Evolutionary conservation across 352 stramenopile genomes (phyloP).

Genomic region (Pythium dissimile): DNA sequence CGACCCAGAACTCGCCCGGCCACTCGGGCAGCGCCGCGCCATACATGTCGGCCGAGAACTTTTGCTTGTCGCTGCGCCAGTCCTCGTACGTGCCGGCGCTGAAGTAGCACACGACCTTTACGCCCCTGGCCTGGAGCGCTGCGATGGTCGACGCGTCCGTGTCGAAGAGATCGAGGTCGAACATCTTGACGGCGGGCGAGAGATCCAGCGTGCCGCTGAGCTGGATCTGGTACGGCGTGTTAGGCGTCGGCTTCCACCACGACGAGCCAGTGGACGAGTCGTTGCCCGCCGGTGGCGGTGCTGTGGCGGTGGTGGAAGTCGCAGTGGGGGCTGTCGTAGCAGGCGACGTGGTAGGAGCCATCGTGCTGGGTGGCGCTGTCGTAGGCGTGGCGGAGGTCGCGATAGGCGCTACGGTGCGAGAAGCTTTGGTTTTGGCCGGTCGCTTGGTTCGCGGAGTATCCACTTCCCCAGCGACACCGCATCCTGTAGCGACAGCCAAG

Average conservation of each 20-base stretch:
- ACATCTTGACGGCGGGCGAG: slow-evolving; percentile 29
- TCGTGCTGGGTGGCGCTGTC: too few species aligned
- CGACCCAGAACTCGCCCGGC: slow-evolving; percentile 37
- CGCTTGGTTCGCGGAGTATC: background rate
- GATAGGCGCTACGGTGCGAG: too few species aligned
- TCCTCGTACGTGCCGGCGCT: slow-evolving; percentile 48
- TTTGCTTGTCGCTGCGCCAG: slow-evolving; percentile 41
- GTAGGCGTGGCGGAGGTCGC: too few species aligned
- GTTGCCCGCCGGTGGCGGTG: background rate
- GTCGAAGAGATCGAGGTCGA: slow-evolving; percentile 42
- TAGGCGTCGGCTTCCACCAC: slow-evolving; percentile 38
- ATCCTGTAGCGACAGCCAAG: background rate
- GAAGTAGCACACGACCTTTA: slow-evolving; percentile 60
- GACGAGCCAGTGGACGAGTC: background rate
- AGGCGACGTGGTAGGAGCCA: background rate
- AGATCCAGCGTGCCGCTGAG: slow-evolving; percentile 30
- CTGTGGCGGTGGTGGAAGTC: background rate
- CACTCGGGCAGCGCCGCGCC: slow-evolving; percentile 27
- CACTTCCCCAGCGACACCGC: background rate
- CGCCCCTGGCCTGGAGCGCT: slow-evolving; percentile 21
- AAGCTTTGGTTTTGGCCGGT: too few species aligned
- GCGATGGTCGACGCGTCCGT: slow-evolving; percentile 28
- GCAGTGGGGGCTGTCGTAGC: background rate
- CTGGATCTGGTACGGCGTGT: slow-evolving; percentile 40
- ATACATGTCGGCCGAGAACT: slow-evolving; percentile 36